Evolutionary conservation across 257 asterid genomes (phyloP), one percentile per base, ranked within the genome.

Genomic region (Solanum arcanum): DNA sequence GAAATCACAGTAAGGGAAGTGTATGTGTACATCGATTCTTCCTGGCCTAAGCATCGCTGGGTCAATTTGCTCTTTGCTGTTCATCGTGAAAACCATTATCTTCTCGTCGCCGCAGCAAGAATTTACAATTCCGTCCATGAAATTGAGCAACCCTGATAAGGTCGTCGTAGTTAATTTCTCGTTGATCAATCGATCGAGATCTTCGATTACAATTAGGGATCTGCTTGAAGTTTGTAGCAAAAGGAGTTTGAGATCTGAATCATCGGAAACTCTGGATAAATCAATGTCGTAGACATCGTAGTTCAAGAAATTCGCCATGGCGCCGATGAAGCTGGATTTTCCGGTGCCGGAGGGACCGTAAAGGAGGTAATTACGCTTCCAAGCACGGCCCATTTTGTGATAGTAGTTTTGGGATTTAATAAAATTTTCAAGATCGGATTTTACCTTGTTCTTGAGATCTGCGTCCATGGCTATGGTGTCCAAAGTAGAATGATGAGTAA

Each of bases 261-360:
- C 98, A 90, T 90, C 94, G 12, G 90, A 88, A 21, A 93, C 90
- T 88, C 90, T 91, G 23, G 92, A 92, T 31, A 96, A 87, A 69
- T 96, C 94, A 82, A 96, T 87, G 76, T 96, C 98, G 92, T 95
- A 95, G 13, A 96, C 90, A 33, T 96, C 98, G 92, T 92, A 96
- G 89, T 90, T 83, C 25, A 96, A 75, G 5, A 88, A 90, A 87
- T 92, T 95, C 44, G 99, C 98, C 98, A 96, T 95, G 1, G 96
- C 98, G 1, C 98, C 96, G 1, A 93, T 60, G 77, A 95, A 96
- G 7, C 96, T 96, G 12, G 99, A 93, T 86, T 96, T 96, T 2
- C 99, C 99, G 39, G 99, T 95, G 4, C 99, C 99, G 1, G 97
- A 88, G 3, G 94, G 88, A 3, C 99, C 99, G 90, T 95, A 95